A percentile compares a stretch with the other conserved stretches of the same genome.
Evolutionary conservation across 1,284 basidiomycete genomes (phyloP).

Genomic region (Papiliotrema laurentii): DNA sequence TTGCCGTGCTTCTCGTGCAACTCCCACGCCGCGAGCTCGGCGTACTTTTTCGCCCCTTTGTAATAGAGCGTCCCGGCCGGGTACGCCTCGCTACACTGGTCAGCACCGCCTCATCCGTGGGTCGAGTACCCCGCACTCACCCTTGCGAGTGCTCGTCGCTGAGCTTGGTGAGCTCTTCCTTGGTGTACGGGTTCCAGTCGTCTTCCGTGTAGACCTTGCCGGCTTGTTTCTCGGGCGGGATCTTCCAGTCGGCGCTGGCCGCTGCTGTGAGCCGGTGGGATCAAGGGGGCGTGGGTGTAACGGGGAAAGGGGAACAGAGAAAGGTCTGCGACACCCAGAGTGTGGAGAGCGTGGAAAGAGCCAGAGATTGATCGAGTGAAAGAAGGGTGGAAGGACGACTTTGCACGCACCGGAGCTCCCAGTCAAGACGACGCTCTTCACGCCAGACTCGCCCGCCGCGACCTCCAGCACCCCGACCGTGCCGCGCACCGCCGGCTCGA

Average conservation of each 20-base stretch:
- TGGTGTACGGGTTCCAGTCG: background rate
- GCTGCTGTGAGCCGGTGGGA: background rate
- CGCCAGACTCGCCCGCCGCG: slow-evolving; percentile 24
- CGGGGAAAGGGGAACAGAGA: no score
- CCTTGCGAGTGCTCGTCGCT: background rate
- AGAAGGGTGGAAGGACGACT: no score
- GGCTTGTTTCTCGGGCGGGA: background rate
- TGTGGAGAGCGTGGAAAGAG: no score
- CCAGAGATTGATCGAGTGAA: no score
- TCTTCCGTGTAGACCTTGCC: background rate
- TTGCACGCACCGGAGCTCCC: slow-evolving; percentile 14
- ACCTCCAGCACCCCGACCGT: slow-evolving; percentile 47
- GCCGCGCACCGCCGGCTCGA: slow-evolving; percentile 50
- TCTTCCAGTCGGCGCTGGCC: background rate
- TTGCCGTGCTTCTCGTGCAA: background rate
- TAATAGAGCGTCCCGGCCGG: background rate
- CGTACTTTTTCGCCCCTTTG: background rate
- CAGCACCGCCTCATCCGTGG: no score
- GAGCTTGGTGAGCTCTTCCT: background rate
- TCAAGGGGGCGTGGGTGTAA: no score
- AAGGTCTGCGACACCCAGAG: no score
- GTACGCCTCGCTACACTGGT: background rate
- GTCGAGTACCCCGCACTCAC: no score
- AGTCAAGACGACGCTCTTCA: slow-evolving; percentile 16
- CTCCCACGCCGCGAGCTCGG: background rate